Evolutionary conservation across 2,329 filamentous ascomycete species (phyloP).

Genomic region (Rhynchosporium graminicola): DNA sequence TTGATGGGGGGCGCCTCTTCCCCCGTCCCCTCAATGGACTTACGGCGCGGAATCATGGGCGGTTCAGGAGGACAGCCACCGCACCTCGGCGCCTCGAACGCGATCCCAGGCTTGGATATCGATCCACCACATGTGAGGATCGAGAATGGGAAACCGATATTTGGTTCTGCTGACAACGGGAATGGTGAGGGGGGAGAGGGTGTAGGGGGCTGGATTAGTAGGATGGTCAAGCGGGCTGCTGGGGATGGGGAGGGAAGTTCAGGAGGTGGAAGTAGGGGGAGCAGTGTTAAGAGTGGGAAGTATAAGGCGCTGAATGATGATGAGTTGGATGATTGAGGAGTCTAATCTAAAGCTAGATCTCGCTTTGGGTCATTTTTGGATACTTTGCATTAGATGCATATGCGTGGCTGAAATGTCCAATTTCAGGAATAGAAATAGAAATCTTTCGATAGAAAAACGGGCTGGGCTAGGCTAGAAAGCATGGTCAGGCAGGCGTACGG

Average conservation of each 20-base stretch:
- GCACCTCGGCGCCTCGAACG: conserved; percentile 59
- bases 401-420: no score
- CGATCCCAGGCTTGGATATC: conserved; percentile 80
- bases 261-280: conserved; percentile 36
- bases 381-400: no score
- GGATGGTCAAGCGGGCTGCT: conserved; percentile 59
- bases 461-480: background rate
- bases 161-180: conserved; percentile 39
- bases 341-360: background rate
- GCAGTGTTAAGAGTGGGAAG: conserved; percentile 33
- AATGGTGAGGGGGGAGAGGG: conserved; percentile 63
- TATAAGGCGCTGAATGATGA: conserved; percentile 47
- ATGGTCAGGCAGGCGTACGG: background rate
- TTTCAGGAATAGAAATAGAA: no score
- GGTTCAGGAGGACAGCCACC: conserved; percentile 35
- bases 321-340: conserved; percentile 37
- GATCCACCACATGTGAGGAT: conserved; percentile 68
- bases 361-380: no score
- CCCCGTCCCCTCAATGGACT: conserved; percentile 75
- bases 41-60: conserved; percentile 54
- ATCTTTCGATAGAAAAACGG: background rate
- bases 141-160: conserved; percentile 51
- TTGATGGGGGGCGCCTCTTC: conserved; percentile 71
- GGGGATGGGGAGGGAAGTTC: conserved; percentile 44
- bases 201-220: conserved; percentile 69